phyloP scores from a whole-genome alignment of 768 basidiomycete genomes.

The Russula compacta region DNA sequence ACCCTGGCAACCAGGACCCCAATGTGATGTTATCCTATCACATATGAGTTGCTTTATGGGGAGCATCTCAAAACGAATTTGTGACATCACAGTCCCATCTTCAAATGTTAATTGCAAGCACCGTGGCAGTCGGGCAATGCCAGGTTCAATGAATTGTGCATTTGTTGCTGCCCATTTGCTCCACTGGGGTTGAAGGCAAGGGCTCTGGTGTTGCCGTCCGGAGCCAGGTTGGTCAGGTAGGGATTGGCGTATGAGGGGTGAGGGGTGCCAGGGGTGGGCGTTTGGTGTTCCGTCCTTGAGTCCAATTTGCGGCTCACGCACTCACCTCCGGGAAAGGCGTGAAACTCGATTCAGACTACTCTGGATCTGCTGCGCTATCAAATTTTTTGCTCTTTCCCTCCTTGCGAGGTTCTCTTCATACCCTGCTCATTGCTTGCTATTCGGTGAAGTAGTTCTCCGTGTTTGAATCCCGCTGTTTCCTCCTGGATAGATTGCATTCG shows the following conservation, averaged over 20 bases:
- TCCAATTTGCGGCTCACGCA: conserved; percentile 56
- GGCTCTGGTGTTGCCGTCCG: background rate
- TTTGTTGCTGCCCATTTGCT: background rate
- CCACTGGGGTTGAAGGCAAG: background rate
- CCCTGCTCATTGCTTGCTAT: too few relatives aligned
- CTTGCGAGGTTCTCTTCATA: conserved; percentile 17
- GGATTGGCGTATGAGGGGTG: conserved; percentile 20
- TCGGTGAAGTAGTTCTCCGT: too few relatives aligned
- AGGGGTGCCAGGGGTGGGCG: conserved; percentile 6
- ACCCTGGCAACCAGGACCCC: background rate
- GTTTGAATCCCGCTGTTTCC: too few relatives aligned
- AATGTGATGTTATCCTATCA: background rate
- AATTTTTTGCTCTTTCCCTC: conserved; percentile 28
- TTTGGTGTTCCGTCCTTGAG: conserved; percentile 40
- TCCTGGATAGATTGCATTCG: too few relatives aligned
- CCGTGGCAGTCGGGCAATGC: background rate
- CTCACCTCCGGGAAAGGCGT: conserved; percentile 19
- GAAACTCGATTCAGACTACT: conserved; percentile 69
- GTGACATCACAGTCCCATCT: background rate
- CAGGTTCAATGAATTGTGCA: too few relatives aligned
- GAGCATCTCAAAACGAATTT: background rate
- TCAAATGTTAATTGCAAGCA: background rate
- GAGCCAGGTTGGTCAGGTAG: background rate
- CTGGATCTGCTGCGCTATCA: conserved; percentile 41
- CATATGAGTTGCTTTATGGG: background rate